Base-by-base conservation (phyloP, 305 asterid species). In the Fraxinus albicans region DNA sequence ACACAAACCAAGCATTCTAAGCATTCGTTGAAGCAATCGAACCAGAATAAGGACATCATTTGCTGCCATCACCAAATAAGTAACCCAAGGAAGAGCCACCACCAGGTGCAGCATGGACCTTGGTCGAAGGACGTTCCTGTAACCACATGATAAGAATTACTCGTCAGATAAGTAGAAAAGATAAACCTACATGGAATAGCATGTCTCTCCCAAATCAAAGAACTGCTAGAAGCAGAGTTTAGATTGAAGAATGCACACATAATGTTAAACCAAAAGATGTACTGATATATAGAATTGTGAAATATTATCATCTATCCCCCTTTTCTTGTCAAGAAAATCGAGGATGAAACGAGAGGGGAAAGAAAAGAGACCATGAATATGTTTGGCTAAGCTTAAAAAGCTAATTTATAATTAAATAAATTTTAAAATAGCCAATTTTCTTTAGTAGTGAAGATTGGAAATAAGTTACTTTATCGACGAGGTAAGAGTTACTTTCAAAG, bases 11-110 rank as follows among this genome's bases (percentile, higher is more conserved):
- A 70, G 5, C 35, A 27, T 70, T 31, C 38, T 13, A 31, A 31
- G 76, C 76, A 70, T 70, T 70, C 76, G 6, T 29, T 17, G 17
- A 70, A 31, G 38, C 38, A 70, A 31, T 70, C 6, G 42, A 70
- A 70, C 40, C 8, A 70, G 21, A 70, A 7, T 70, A 70, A 31
- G 15, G 42, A 1, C 40, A 53, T 70, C 38, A 70, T 70, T 70
- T 70, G 76, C 76, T 31, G 76, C 42, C 42, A 70, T 70, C 76
- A 12, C 76, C 76, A 13, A 70, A 70, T 15, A 70, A 70, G 76
- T 70, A 70, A 70, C 76, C 76, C 76, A 70, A 35, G 40, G 76
- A 70, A 3, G 76, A 70, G 76, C 76, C 76, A 70, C 76, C 76
- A 10, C 76, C 76, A 15, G 76, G 76, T 31, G 76, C 76, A 31